These are phyloP conservation scores for Microsporum ferrugineum DNA, from an alignment of 2,329 filamentous ascomycete genomes.

Conservation along the genomic window DNA sequence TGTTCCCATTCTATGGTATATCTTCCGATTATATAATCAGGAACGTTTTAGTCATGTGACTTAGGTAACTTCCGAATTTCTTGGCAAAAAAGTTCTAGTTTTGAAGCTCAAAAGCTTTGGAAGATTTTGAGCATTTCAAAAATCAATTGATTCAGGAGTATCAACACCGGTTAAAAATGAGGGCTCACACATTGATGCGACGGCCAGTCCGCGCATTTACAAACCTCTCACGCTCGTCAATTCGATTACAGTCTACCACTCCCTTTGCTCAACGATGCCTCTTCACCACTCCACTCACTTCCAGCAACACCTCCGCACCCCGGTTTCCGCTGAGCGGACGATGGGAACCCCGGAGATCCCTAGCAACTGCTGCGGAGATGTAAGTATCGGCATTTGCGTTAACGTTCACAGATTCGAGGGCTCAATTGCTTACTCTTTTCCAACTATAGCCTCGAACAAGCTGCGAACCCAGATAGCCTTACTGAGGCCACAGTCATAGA, in stretches of 20 bases:
- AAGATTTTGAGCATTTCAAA: not conserved
- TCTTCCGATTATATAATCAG: not conserved
- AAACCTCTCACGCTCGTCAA: slow-evolving; percentile 25
- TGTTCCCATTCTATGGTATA: no score
- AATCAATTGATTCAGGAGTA: not conserved
- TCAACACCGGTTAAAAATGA: slow-evolving; percentile 20
- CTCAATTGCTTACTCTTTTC: slow-evolving; percentile 9
- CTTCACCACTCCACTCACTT: slow-evolving; percentile 27
- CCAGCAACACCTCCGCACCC: slow-evolving; percentile 24
- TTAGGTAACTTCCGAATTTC: not conserved
- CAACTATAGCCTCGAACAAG: slow-evolving; percentile 42
- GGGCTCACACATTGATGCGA: slow-evolving; percentile 32
- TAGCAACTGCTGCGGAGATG: slow-evolving; percentile 35
- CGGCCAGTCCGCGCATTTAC: slow-evolving; percentile 29
- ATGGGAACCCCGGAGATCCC: slow-evolving; percentile 35
- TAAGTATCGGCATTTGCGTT: slow-evolving; percentile 19
- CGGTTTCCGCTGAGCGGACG: slow-evolving; percentile 29
- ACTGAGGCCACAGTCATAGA: slow-evolving; percentile 59
- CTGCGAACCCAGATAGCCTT: slow-evolving; percentile 45
- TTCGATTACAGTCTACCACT: slow-evolving; percentile 26
- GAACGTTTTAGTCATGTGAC: not conserved
- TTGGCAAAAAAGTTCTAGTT: slow-evolving; percentile 6
- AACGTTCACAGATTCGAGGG: not conserved
- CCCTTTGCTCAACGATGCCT: slow-evolving; percentile 31
- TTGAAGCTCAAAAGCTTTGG: not conserved